Evolutionary conservation across 2,329 filamentous ascomycete species (phyloP), one percentile per base, ranked within the genome.

Genomic region (Botryotinia globosa): DNA sequence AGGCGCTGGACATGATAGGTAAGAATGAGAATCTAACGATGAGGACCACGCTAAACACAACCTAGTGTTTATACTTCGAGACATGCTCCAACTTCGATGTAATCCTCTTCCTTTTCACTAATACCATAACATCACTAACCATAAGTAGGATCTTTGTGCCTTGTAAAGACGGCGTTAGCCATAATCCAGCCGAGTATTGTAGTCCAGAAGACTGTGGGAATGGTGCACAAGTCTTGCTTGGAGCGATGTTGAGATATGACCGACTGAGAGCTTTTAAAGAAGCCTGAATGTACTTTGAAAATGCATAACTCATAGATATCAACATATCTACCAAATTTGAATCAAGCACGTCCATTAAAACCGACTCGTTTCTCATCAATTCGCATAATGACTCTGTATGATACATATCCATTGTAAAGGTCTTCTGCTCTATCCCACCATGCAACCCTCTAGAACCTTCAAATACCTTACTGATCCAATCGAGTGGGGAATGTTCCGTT

Each of bases 401-500:
- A 73, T 80, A 80, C 79, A 80, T 74, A 76, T 76, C 72, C 71
- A 64, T 67, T 72, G 69, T 68, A 72, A 74, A 76, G 69, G 64
- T 73, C 72, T 72, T 76, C 73, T 71, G 74, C 72, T 71, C 69
- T 71, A 67, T 74, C 63, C 69, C 61, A 39, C 62, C 74, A 67
- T 66, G 65, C 37, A 20, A 61, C 42, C 51, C 34, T 64, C 71
- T 34, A 45, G 68, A 58, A 56, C 44, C 64, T 44, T 67, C 9
- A 18, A 56, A 58, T 69, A 51, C 39, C 72, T 73, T 80, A 81
- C 74, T 84, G 84, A 80, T 92, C 89, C 79, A 92, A 84, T 80
- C 88, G 88, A 78, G 83, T 87, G 64, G 90, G 90, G 85, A 92
- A 92, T 81, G 87, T 91, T 80, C 90, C 90, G 78, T 86, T 86